A percentile compares a stretch with the other conserved stretches of the same genome.
Evolutionary conservation across 306 rosid species (phyloP).

Genomic region (Prunus davidiana): DNA sequence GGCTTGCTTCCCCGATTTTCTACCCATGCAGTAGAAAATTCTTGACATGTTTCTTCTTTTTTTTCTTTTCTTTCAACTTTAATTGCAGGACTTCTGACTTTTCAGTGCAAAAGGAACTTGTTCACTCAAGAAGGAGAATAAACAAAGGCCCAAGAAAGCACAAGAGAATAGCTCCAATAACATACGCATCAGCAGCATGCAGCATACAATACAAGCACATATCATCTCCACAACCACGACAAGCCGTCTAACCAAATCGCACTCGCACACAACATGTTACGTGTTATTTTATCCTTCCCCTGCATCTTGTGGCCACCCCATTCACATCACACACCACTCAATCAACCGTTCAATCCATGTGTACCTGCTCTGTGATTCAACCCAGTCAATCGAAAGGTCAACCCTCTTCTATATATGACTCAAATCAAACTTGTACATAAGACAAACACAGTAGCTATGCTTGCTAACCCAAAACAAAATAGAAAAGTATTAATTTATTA

Average conservation of each 20-base stretch:
- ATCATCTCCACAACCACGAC: constrained; percentile 6
- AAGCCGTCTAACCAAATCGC: constrained; percentile 20
- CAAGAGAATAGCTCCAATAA: constrained; percentile 11
- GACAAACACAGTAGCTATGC: constrained; percentile 1
- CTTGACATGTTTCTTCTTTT: not conserved
- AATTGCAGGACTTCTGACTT: not conserved
- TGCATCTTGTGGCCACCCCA: not conserved
- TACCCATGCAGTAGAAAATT: no score
- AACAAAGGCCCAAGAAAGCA: constrained; percentile 1
- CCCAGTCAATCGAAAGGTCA: constrained; percentile 16
- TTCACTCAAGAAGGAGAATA: not conserved
- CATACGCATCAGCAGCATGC: not conserved
- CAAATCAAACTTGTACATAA: not conserved
- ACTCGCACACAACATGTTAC: not conserved
- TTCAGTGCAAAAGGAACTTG: not conserved
- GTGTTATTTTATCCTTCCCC: not conserved
- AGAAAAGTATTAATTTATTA: not conserved
- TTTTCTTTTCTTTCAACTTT: not conserved
- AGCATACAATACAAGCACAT: not conserved
- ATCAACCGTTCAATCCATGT: constrained; percentile 12
- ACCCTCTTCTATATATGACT: constrained; percentile 16
- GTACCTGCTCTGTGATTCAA: not conserved
- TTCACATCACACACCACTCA: constrained; percentile 2
- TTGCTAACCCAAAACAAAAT: not conserved
- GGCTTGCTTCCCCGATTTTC: no score